Evolutionary conservation across 2,329 filamentous ascomycete species (phyloP).

Genomic region (Epichloe elymi): DNA sequence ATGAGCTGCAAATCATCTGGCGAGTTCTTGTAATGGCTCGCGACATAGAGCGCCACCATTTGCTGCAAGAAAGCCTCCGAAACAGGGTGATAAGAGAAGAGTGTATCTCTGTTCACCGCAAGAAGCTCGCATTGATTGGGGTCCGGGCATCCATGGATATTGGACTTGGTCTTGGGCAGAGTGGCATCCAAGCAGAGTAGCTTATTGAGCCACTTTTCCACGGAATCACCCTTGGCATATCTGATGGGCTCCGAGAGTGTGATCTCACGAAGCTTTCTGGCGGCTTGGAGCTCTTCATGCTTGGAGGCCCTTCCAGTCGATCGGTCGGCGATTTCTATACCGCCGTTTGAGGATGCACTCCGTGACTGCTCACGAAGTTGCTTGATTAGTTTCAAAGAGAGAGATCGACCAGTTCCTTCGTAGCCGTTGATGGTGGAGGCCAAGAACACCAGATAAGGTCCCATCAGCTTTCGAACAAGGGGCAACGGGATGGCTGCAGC

Average conservation of each 20-base stretch:
- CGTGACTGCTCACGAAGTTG: slow-evolving; percentile 89
- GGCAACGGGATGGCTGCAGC: slow-evolving; percentile 92
- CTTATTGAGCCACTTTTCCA: slow-evolving; percentile 94
- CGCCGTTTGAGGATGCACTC: slow-evolving; percentile 39
- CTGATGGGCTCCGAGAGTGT: slow-evolving; percentile 88
- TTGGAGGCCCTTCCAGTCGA: slow-evolving; percentile 63
- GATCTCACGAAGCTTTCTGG: slow-evolving; percentile 77
- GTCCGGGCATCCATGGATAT: slow-evolving; percentile 70
- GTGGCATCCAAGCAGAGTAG: slow-evolving; percentile 90
- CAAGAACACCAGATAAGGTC: slow-evolving; percentile 97
- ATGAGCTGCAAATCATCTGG: slow-evolving; percentile 97
- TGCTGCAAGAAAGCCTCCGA: slow-evolving; percentile 96
- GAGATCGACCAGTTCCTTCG: slow-evolving; percentile 86
- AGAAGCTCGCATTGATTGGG: slow-evolving; percentile 84
- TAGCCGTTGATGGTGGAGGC: slow-evolving; percentile 98
- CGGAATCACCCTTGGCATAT: slow-evolving; percentile 78
- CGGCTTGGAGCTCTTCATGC: slow-evolving; percentile 47
- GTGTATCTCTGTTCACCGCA: slow-evolving; percentile 88
- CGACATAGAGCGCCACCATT: slow-evolving; percentile 95
- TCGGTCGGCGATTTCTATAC: slow-evolving; percentile 61
- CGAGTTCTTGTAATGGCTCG: slow-evolving; percentile 95
- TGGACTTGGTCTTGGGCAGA: slow-evolving; percentile 61
- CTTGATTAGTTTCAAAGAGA: slow-evolving; percentile 93
- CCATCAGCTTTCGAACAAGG: slow-evolving; percentile 85
- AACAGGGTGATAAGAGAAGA: slow-evolving; percentile 95